Conservation (phyloP, 75 land plant species). For the Adiantum capillusveneris region DNA sequence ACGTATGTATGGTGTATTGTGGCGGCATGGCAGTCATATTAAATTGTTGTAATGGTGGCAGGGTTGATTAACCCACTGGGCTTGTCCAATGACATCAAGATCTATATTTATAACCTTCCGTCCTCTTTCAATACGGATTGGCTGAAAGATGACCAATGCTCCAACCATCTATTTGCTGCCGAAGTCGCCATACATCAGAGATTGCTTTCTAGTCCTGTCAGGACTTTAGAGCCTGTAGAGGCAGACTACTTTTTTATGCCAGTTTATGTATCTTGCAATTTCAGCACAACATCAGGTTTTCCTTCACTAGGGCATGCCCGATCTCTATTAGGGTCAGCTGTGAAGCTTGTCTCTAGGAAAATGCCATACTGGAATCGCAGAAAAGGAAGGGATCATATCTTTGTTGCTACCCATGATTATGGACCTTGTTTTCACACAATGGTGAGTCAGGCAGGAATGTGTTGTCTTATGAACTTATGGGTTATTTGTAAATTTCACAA, state of each 20-base stretch:
- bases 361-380: constrained; percentile 83
- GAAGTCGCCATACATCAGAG: constrained; percentile 88
- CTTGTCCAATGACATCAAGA: constrained; percentile 31
- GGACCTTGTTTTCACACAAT: constrained; percentile 93
- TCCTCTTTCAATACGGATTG: constrained; percentile 68
- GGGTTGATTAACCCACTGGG: background rate
- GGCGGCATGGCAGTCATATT: too few species aligned
- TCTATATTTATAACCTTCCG: constrained; percentile 77
- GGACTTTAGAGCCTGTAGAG: constrained; percentile 59
- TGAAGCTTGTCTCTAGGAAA: constrained; percentile 39
- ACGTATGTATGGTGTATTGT: too few species aligned
- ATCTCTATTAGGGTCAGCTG: constrained; percentile 46
- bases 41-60: too few species aligned
- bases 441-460: constrained; percentile 23
- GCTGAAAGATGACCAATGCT: constrained; percentile 61
- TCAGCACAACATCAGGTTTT: constrained; percentile 75
- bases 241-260: constrained; percentile 96
- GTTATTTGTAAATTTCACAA: background rate
- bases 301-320: constrained; percentile 75
- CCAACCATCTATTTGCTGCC: constrained; percentile 77
- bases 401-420: constrained; percentile 85
- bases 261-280: constrained; percentile 92
- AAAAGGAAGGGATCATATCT: constrained; percentile 72
- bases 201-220: constrained; percentile 31
- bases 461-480: too few species aligned